These are phyloP conservation scores for Theobroma cacao DNA, from an alignment of 345 rosid genomes.

Conservation along the genomic window DNA sequence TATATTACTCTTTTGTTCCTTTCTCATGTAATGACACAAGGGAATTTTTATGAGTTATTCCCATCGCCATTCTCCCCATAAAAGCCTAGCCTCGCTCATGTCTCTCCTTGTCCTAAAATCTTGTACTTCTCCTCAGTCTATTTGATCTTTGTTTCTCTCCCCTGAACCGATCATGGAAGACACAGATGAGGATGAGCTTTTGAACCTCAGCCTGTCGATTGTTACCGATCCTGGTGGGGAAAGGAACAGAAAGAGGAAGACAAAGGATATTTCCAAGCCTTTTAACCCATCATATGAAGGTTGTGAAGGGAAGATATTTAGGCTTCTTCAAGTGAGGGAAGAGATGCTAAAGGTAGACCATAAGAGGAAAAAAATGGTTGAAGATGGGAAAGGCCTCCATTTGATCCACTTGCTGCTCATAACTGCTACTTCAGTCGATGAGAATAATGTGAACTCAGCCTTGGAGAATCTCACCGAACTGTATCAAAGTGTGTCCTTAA, in stretches of 20 bases:
- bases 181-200: constrained; percentile 34
- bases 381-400: constrained; percentile 50
- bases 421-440: constrained; percentile 48
- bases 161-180: constrained; percentile 24
- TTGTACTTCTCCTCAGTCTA: not conserved
- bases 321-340: constrained; percentile 55
- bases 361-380: constrained; percentile 24
- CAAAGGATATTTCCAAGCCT: constrained; percentile 8
- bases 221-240: constrained; percentile 25
- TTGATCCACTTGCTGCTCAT: constrained; percentile 61
- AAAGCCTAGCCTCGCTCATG: constrained; percentile 17
- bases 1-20: constrained; percentile 15
- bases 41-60: constrained; percentile 39
- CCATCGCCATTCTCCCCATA: constrained; percentile 22
- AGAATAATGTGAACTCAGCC: constrained; percentile 34
- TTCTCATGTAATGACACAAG: constrained; percentile 29
- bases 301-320: constrained; percentile 45
- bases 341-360: constrained; percentile 42
- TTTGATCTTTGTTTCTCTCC: not conserved
- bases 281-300: constrained; percentile 21
- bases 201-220: constrained; percentile 48
- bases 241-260: constrained; percentile 34
- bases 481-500: constrained; percentile 39
- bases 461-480: constrained; percentile 40
- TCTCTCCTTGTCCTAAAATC: not conserved